These are phyloP conservation scores for Aspergillus ibericus DNA, from an alignment of 2,329 filamentous ascomycete genomes.

Conservation along the genomic window DNA sequence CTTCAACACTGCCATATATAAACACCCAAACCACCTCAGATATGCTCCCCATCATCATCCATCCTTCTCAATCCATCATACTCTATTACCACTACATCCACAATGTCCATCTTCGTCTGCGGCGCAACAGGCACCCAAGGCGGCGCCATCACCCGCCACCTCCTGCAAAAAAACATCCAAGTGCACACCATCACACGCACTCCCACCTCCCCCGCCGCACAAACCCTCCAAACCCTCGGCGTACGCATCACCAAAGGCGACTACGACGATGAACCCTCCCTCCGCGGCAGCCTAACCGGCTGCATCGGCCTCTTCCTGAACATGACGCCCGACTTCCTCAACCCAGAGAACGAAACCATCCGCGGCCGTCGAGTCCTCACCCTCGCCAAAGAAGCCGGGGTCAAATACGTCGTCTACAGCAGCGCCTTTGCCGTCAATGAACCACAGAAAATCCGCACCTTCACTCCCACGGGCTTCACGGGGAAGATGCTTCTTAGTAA, in stretches of 20 bases:
- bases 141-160: slow-evolving; percentile 28
- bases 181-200: slow-evolving; percentile 38
- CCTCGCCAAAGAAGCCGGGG: slow-evolving; percentile 28
- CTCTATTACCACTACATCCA: slow-evolving; percentile 6
- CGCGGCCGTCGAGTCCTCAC: slow-evolving; percentile 29
- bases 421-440: slow-evolving; percentile 30
- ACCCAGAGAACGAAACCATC: slow-evolving; percentile 18
- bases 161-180: slow-evolving; percentile 27
- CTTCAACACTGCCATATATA: background rate
- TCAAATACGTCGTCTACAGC: slow-evolving; percentile 35
- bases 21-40: background rate
- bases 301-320: slow-evolving; percentile 34
- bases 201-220: slow-evolving; percentile 23
- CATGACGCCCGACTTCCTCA: background rate
- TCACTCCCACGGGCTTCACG: slow-evolving; percentile 29
- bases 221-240: slow-evolving; percentile 29
- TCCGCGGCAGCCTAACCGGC: slow-evolving; percentile 29
- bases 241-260: slow-evolving; percentile 32
- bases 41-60: background rate
- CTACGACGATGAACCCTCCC: slow-evolving; percentile 29
- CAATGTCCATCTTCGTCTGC: slow-evolving; percentile 26
- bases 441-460: slow-evolving; percentile 27
- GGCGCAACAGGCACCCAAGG: slow-evolving; percentile 35
- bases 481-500: slow-evolving; percentile 43
- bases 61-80: background rate